Base-by-base conservation (phyloP, 129 eudicot genomes). In the Artemisia argyi region DNA sequence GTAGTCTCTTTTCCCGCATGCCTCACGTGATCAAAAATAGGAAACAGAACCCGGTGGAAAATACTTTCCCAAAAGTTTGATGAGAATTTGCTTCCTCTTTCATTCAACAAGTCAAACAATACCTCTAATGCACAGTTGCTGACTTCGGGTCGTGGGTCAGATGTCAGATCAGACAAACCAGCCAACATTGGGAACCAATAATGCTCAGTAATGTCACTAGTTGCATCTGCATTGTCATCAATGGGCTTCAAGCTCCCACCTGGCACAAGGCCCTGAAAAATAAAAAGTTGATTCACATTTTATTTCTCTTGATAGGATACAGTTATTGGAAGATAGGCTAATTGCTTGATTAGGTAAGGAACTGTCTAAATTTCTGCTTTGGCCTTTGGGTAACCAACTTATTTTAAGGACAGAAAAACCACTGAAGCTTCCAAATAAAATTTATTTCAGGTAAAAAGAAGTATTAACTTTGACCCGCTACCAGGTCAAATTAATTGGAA, bases 181-280 rank as follows among this genome's bases (percentile, higher is more conserved):
- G 99, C 97, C 73, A 94, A 77, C 99, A 94, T 94, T 3, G 99
- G 99, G 79, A 94, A 94, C 99, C 99, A 94, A 81, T 90, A 94
- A 73, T 90, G 96, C 86, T 94, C 99, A 1, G 97, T 88, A 78
- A 94, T 88, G 62, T 94, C 99, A 46, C 46, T 82, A 66, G 79
- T 83, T 77, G 78, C 85, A 81, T 90, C 96, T n/a, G 77, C 77
- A 73, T 72, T 57, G 39, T 62, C 80, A 74, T 90, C 88, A 75
- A 94, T 81, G 53, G 96, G 99, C 74, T 90, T 90, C 78, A 94
- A 68, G 73, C 83, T 80, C 70, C 94, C 96, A 86, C 99, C 97
- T 15, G 99, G 97, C 84, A 94, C 84, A 48, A 90, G 96, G 59
- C 99, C 99, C 98, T 93, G 87, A 66, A 68, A 76, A 11, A 62